Conservation (phyloP, 768 basidiomycete genomes). For the Clavulina sp. region DNA sequence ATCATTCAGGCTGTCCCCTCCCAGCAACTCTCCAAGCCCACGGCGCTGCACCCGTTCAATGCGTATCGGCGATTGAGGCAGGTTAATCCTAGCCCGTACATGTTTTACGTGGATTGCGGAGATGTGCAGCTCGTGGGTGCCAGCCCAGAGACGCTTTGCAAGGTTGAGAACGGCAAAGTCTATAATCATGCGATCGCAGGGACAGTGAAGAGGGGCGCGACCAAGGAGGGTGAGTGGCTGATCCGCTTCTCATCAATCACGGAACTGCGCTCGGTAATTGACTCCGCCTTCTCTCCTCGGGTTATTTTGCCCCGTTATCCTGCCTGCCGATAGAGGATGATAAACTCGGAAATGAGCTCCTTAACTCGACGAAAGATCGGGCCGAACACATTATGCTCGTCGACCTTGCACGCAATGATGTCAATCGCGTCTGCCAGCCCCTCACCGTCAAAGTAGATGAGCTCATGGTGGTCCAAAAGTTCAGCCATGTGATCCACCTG, state of each 20-base stretch:
- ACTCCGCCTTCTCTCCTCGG: slow-evolving; percentile 1
- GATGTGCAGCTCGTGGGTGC: slow-evolving; percentile 94
- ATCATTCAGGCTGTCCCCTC: slow-evolving; percentile 99
- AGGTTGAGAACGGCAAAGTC: slow-evolving; percentile 80
- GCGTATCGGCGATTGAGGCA: slow-evolving; percentile 85
- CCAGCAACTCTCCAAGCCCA: slow-evolving; percentile 73
- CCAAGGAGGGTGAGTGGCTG: slow-evolving; percentile 44
- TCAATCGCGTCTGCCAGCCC: slow-evolving; percentile 91
- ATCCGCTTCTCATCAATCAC: not conserved
- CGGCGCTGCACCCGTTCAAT: slow-evolving; percentile 88
- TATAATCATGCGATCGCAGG: slow-evolving; percentile 98
- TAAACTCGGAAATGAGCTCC: slow-evolving; percentile 49
- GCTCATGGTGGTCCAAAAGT: slow-evolving; percentile 84
- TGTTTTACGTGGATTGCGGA: slow-evolving; percentile 94
- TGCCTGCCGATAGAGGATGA: slow-evolving; percentile 83
- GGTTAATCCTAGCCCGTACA: slow-evolving; percentile 95
- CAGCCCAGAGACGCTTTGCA: slow-evolving; percentile 93
- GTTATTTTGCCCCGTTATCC: too few species aligned
- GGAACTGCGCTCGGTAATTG: slow-evolving; percentile 14
- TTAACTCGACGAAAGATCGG: slow-evolving; percentile 80
- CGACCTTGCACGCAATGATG: slow-evolving; percentile 94
- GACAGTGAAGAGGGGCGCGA: slow-evolving; percentile 75
- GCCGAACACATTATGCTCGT: slow-evolving; percentile 99
- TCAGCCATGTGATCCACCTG: slow-evolving; percentile 94
- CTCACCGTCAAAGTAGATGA: slow-evolving; percentile 92